These are phyloP conservation scores for Pseudogymnoascus sp. DNA, from an alignment of 2,329 filamentous ascomycete species.

Conservation along the genomic window DNA sequence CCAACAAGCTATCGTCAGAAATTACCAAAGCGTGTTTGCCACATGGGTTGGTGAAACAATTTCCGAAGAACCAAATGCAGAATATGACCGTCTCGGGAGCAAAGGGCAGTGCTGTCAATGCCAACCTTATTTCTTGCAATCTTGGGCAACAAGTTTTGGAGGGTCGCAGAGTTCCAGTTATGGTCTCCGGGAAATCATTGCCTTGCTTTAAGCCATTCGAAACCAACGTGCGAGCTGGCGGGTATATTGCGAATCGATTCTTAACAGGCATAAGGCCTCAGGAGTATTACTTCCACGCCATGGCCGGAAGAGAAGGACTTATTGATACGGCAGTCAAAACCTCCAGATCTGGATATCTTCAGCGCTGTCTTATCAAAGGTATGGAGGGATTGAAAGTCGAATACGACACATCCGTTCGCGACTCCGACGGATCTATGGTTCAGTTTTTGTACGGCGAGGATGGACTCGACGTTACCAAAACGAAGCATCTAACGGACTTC, in stretches of 20 bases:
- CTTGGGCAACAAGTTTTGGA: slow-evolving; percentile 94
- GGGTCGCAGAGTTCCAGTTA: slow-evolving; percentile 85
- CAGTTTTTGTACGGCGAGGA: slow-evolving; percentile 98
- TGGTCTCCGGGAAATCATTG: slow-evolving; percentile 95
- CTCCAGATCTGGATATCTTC: slow-evolving; percentile 89
- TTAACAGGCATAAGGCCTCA: slow-evolving; percentile 95
- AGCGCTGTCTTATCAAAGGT: slow-evolving; percentile 95
- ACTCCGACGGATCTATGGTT: slow-evolving; percentile 85
- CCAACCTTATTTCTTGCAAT: slow-evolving; percentile 95
- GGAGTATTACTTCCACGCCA: slow-evolving; percentile 99
- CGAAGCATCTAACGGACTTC: slow-evolving; percentile 85
- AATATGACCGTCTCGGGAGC: slow-evolving; percentile 95
- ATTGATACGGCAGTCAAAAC: slow-evolving; percentile 99
- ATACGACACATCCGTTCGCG: slow-evolving; percentile 89
- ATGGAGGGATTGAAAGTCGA: slow-evolving; percentile 91
- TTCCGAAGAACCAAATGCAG: slow-evolving; percentile 98
- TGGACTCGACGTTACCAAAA: slow-evolving; percentile 86
- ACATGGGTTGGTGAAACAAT: slow-evolving; percentile 74
- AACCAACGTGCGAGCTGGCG: slow-evolving; percentile 78
- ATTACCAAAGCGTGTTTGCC: slow-evolving; percentile 78
- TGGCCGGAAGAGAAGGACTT: slow-evolving; percentile 95
- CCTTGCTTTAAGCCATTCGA: slow-evolving; percentile 93
- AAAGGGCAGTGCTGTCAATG: slow-evolving; percentile 88
- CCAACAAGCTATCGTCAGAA: slow-evolving; percentile 61
- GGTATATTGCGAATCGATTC: slow-evolving; percentile 92